Percentiles rank a stretch among this genome's conserved stretches.
Evolutionary conservation across 2,329 filamentous ascomycete species (phyloP).

Genomic region (Cladosporium halotolerans): DNA sequence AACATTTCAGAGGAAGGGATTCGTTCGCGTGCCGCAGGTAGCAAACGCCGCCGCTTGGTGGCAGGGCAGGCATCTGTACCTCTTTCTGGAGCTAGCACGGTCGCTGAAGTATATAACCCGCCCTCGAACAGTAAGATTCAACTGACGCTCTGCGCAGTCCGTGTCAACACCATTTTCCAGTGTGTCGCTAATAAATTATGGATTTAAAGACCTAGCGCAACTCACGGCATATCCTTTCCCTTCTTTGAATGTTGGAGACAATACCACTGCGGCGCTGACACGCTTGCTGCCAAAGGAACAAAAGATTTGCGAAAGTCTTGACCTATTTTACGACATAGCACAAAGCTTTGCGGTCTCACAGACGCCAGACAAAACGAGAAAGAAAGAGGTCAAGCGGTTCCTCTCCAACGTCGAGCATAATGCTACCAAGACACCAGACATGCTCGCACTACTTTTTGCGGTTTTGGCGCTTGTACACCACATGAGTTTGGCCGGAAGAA

Average conservation of each 20-base stretch:
- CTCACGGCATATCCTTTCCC: slow-evolving; percentile 36
- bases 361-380: slow-evolving; percentile 37
- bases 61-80: too few relatives aligned
- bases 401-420: slow-evolving; percentile 37
- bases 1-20: too few relatives aligned
- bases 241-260: slow-evolving; percentile 33
- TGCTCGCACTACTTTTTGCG: slow-evolving; percentile 44
- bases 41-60: too few relatives aligned
- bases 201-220: not conserved
- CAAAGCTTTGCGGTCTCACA: slow-evolving; percentile 36
- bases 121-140: not conserved
- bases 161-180: not conserved
- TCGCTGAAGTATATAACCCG: too few relatives aligned
- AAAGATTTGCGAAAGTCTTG: slow-evolving; percentile 35
- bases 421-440: slow-evolving; percentile 39
- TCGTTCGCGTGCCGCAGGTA: too few relatives aligned
- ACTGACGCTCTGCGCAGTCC: not conserved
- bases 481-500: slow-evolving; percentile 37
- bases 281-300: slow-evolving; percentile 30
- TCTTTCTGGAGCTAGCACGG: too few relatives aligned
- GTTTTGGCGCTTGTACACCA: slow-evolving; percentile 43
- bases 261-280: slow-evolving; percentile 21
- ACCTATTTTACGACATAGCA: slow-evolving; percentile 27
- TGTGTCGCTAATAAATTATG: not conserved
- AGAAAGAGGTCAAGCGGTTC: slow-evolving; percentile 41